Conservation (phyloP, 2,329 filamentous ascomycete species). For the Sclerotinia subarctica region DNA sequence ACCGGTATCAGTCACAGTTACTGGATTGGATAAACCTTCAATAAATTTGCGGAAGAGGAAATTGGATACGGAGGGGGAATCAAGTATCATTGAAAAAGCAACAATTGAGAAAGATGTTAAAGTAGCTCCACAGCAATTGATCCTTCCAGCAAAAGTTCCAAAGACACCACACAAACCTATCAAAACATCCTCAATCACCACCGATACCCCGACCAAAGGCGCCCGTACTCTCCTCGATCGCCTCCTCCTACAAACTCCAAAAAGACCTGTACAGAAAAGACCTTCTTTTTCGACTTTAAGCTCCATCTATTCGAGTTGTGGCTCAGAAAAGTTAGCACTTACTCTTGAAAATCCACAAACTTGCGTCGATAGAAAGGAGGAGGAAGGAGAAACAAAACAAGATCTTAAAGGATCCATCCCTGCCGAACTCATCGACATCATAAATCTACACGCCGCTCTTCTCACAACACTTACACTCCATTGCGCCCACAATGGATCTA, state of each 20-base stretch:
- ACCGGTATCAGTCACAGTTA: conserved; percentile 41
- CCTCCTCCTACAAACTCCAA: conserved; percentile 30
- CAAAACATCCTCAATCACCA: conserved; percentile 21
- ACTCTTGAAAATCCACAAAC: conserved; percentile 20
- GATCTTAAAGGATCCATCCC: conserved; percentile 41
- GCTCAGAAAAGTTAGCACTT: conserved; percentile 16
- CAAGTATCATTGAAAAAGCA: conserved; percentile 19
- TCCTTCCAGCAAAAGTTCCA: conserved; percentile 23
- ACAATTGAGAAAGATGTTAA: conserved; percentile 23
- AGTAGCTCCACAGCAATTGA: conserved; percentile 22
- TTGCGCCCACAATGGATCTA: conserved; percentile 63
- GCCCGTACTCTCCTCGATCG: conserved; percentile 34
- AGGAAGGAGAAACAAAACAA: conserved; percentile 10
- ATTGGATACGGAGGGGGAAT: conserved; percentile 27
- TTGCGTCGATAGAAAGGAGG: background rate
- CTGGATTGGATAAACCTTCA: conserved; percentile 33
- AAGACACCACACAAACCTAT: conserved; percentile 34
- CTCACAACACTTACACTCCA: conserved; percentile 67
- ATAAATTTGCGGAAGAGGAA: conserved; percentile 39
- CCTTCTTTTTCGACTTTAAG: conserved; percentile 28
- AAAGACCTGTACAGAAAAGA: conserved; percentile 25
- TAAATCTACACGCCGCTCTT: conserved; percentile 64
- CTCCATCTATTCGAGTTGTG: conserved; percentile 25
- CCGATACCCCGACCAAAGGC: conserved; percentile 38
- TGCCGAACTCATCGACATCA: conserved; percentile 54